These are phyloP conservation scores for Anthracocystis panici-leucophaei DNA, from an alignment of 1,284 basidiomycete species.

Conservation along the genomic window DNA sequence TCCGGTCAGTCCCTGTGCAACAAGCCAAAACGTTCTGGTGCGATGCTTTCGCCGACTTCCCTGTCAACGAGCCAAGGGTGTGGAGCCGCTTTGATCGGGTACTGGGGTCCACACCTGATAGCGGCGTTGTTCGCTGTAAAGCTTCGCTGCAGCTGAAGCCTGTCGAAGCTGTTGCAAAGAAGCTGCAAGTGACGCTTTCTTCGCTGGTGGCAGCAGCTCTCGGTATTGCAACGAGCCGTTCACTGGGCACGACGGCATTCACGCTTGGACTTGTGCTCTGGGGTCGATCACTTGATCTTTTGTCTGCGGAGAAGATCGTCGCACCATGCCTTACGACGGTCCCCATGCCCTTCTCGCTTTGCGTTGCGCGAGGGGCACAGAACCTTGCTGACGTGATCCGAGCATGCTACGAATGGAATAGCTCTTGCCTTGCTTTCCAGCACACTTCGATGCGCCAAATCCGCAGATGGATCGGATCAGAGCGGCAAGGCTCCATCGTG, in stretches of 20 bases:
- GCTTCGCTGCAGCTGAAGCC: slow-evolving; percentile 6
- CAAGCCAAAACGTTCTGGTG: slow-evolving; percentile 13
- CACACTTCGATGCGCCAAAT: slow-evolving; percentile 26
- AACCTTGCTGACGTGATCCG: not conserved
- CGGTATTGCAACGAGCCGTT: slow-evolving; percentile 7
- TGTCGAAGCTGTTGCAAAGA: slow-evolving; percentile 5
- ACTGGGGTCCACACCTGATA: no score
- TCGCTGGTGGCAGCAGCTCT: slow-evolving; percentile 12
- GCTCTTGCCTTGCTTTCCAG: slow-evolving; percentile 14
- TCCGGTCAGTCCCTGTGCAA: slow-evolving; percentile 4
- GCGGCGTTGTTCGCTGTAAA: slow-evolving; percentile 12
- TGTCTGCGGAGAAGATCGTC: slow-evolving; percentile 14
- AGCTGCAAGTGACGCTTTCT: slow-evolving; percentile 13
- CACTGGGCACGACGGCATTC: slow-evolving; percentile 11
- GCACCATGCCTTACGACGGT: slow-evolving; percentile 11
- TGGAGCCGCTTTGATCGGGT: slow-evolving; percentile 4
- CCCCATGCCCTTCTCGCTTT: slow-evolving; percentile 9
- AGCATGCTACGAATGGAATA: slow-evolving; percentile 15
- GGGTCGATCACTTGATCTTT: slow-evolving; percentile 14
- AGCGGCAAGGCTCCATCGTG: slow-evolving; percentile 10
- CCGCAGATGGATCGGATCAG: slow-evolving; percentile 13
- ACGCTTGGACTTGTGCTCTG: slow-evolving; percentile 15
- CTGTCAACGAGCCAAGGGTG: not conserved
- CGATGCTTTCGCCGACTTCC: slow-evolving; percentile 12
- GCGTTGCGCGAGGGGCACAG: not conserved